phyloP scores from a whole-genome alignment of 768 basidiomycete species.

The Pulveroboletus sp. region DNA sequence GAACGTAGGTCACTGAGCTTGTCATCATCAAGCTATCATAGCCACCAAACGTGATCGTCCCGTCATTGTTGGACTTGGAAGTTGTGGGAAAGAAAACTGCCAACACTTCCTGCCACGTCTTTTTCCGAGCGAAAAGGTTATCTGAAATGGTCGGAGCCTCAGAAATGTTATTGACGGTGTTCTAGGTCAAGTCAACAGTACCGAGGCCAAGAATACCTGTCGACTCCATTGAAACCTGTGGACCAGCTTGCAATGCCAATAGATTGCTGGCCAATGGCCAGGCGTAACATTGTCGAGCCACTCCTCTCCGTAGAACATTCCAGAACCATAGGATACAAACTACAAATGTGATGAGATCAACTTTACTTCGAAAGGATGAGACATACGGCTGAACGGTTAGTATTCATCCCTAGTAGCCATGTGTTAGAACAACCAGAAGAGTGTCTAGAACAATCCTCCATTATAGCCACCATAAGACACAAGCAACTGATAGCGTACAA shows the following conservation, averaged over 20 bases:
- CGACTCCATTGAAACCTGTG: conserved; percentile 29
- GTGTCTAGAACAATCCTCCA: conserved; percentile 14
- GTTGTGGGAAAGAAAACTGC: conserved; percentile 34
- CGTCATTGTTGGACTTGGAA: conserved; percentile 16
- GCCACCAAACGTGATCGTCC: conserved; percentile 29
- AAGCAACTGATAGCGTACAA: conserved; percentile 13
- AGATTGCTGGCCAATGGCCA: conserved; percentile 24
- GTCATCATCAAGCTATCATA: conserved; percentile 15
- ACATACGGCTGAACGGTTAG: conserved; percentile 19
- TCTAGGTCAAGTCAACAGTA: conserved; percentile 32
- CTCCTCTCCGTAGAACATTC: conserved; percentile 13
- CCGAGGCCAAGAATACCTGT: conserved; percentile 44
- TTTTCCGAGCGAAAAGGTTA: conserved; percentile 30
- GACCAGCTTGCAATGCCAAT: conserved; percentile 34
- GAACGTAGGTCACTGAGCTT: conserved; percentile 17
- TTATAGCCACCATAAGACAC: not conserved
- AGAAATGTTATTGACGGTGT: conserved; percentile 12
- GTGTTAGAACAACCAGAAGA: conserved; percentile 30
- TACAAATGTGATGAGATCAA: conserved; percentile 7
- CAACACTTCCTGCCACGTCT: conserved; percentile 26
- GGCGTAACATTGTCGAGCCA: conserved; percentile 17
- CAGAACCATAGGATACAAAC: not conserved
- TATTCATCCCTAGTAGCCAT: too few relatives aligned
- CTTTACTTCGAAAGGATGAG: not conserved
- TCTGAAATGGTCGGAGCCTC: conserved; percentile 34